phyloP scores from a whole-genome alignment of 768 basidiomycete genomes.

The Kockovaella imperatae region DNA sequence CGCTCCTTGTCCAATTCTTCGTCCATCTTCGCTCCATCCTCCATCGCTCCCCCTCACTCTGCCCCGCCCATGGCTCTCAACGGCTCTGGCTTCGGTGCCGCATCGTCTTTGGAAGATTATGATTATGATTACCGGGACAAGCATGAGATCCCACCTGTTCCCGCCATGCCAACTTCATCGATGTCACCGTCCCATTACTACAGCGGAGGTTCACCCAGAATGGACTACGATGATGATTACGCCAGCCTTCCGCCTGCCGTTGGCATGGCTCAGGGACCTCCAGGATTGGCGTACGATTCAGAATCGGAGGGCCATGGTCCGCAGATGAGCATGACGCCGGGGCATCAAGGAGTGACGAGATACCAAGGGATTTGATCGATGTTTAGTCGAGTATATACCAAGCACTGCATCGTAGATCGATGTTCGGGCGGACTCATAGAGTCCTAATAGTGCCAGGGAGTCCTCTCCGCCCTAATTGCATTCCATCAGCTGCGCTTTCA shows the following conservation, averaged over 20 bases:
- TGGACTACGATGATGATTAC: conserved; percentile 11
- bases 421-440: too few species aligned
- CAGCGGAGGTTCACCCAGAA: background rate
- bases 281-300: conserved; percentile 3
- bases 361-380: background rate
- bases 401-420: too few species aligned
- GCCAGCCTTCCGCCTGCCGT: conserved; percentile 19
- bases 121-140: conserved; percentile 10
- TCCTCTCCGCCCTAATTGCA: too few species aligned
- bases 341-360: background rate
- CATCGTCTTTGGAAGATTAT: conserved; percentile 25
- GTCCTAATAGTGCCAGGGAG: too few species aligned
- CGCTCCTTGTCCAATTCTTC: conserved; percentile 35
- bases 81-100: conserved; percentile 32
- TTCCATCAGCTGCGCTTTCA: too few species aligned
- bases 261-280: conserved; percentile 4
- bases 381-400: too few species aligned
- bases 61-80: conserved; percentile 33
- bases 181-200: conserved; percentile 1
- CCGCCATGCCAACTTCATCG: conserved; percentile 5
- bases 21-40: conserved; percentile 23
- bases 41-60: conserved; percentile 3
- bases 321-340: background rate
- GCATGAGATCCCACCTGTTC: background rate
- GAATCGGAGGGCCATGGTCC: conserved; percentile 9